Evolutionary conservation across 495 filamentous ascomycete genomes (phyloP), one percentile per base, ranked within the genome.

Genomic region (Lasiosphaeria hispida): DNA sequence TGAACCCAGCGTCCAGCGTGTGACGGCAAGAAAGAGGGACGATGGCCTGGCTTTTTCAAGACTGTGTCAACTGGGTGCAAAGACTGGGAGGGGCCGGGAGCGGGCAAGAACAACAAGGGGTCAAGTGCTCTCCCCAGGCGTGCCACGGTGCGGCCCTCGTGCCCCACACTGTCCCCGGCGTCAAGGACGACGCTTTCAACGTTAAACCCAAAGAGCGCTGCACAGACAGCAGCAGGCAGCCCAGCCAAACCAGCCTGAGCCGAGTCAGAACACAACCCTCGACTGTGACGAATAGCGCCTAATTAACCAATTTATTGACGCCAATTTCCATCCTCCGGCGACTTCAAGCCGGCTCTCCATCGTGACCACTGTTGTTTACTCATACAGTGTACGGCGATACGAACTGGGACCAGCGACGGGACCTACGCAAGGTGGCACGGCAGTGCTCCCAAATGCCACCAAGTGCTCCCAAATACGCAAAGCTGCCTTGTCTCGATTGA

Each of bases 11-110:
- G 14, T 9, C n/a, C 53, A 42, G 53, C 49, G 63, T 61, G 57
- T 40, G 57, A 68, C 63, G 55, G 30, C 48, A 63, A 42, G 48
- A 48, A 57, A 57, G 41, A 57, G 58, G 49, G 58, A 61, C 45
- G 51, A 51, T 54, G 48, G 57, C 53, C 48, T 48, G 38, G 58
- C 57, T 17, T 61, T 62, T 64, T 62, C 57, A 60, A 60, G 37
- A 52, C 49, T 59, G 53, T 53, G 39, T 35, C n/a, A n/a, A n/a
- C n/a, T n/a, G n/a, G n/a, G 23, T 30, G 23, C 23, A 30, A 30
- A 30, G 23, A 30, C 23, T 30, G 23, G 23, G 23, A 5, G 48
- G 50, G 47, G 18, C 4, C 42, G 48, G 53, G 17, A 55, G 53
- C 50, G 47, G 61, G 48, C 47, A 58, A 61, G 49, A 54, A 43